Evolutionary conservation across 2,329 filamentous ascomycete species (phyloP), one percentile per base, ranked within the genome.

Genomic region (Botrytis fabae): DNA sequence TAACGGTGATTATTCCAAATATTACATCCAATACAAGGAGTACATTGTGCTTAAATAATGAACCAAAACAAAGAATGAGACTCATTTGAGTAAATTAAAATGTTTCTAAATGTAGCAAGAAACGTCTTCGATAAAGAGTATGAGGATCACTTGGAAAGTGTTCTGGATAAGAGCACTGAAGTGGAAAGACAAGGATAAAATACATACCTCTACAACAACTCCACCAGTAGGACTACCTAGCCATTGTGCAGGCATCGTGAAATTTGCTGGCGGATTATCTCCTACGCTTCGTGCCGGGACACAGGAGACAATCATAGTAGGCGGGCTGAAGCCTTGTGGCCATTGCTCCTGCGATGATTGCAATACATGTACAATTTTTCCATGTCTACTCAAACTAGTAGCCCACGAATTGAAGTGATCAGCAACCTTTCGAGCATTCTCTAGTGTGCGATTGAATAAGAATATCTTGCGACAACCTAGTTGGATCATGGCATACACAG

Each of bases 401-500:
- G 78, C 77, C 79, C 80, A 80, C 4, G 86, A 83, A n/a, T 88
- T 90, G 81, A 94, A 95, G 78, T 95, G 92, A 0, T 84, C 82
- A 1, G 91, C 91, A 0, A 95, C 85, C 54, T 87, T 89, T 71
- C 90, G 85, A 0, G 92, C 92, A 69, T 91, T 72, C n/a, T 85
- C 84, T 2, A 86, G 75, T 0, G 92, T 94, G 42, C 93, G 86
- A 78, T 95, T 95, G 80, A 88, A 90, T 35, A 95, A 87, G 76
- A 92, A 90, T 65, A 95, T 92, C 76, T 92, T 92, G 74, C 89
- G 89, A 66, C 94, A 92, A 4, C 92, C 93, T 12, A 95, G 85
- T 77, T 93, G 91, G 38, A 95, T 85, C 87, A 95, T 90, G 1
- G 92, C 90, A 77, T 95, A 95, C 3, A 93, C 88, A 2, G 92